Conservation (phyloP, 1,139 yeast genomes). For the Geotrichum citri-aurantii region DNA sequence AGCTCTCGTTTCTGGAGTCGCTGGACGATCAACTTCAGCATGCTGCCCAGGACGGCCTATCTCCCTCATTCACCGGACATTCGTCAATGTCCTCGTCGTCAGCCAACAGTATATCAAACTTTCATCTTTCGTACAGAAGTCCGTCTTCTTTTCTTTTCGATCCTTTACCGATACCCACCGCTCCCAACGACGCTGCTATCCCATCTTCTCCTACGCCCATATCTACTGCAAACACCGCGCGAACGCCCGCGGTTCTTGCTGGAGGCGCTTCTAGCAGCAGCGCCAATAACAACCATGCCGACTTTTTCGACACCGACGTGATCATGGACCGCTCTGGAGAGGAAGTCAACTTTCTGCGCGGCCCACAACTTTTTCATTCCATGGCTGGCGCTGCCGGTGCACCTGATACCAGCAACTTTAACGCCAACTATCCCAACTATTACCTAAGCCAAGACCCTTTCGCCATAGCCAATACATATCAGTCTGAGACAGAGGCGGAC, state of each 20-base stretch:
- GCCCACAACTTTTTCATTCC: neutral
- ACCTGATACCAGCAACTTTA: constrained; percentile 1
- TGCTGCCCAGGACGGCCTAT: neutral
- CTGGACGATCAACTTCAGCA: neutral
- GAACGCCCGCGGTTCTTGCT: neutral
- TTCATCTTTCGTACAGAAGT: neutral
- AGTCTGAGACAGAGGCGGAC: neutral
- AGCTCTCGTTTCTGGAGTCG: neutral
- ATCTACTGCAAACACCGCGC: neutral
- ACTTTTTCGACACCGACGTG: constrained; percentile 5
- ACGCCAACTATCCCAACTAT: constrained; percentile 5
- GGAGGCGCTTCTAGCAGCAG: neutral
- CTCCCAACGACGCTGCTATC: neutral
- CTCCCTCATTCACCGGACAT: neutral
- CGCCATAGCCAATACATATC: constrained; percentile 3
- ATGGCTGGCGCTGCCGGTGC: neutral
- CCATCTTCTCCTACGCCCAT: neutral
- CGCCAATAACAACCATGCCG: neutral
- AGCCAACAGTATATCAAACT: neutral
- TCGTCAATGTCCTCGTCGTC: neutral
- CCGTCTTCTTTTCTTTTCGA: neutral
- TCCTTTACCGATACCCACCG: neutral
- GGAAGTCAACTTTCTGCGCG: constrained; percentile 8
- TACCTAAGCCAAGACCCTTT: constrained; percentile 7
- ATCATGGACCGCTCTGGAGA: constrained; percentile 8